phyloP scores from a whole-genome alignment of 371 early-diverging fungal genomes.

The Syncephalis fuscata region DNA sequence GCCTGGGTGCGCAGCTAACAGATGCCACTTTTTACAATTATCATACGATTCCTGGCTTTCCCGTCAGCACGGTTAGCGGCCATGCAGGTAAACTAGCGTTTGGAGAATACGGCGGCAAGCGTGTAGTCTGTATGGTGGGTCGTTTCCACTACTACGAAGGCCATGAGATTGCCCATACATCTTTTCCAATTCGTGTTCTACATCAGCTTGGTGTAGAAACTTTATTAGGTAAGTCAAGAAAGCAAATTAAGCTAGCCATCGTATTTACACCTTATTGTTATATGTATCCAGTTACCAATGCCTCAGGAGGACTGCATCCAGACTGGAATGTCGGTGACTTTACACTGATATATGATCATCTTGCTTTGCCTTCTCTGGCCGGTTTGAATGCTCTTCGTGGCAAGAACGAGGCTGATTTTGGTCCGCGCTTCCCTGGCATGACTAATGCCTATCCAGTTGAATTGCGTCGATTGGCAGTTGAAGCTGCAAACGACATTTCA shows the following conservation, averaged over 20 bases:
- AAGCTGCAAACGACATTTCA: conserved; percentile 33
- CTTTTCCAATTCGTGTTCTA: conserved; percentile 84
- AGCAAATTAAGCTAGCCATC: neutral
- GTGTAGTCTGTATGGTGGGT: conserved; percentile 72
- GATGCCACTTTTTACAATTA: conserved; percentile 37
- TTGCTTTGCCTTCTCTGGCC: conserved; percentile 67
- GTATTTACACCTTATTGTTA: neutral
- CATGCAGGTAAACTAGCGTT: conserved; percentile 87
- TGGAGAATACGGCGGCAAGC: conserved; percentile 60
- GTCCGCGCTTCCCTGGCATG: conserved; percentile 83
- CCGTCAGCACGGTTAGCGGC: conserved; percentile 68
- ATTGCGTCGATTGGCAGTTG: conserved; percentile 48
- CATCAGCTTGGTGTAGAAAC: conserved; percentile 58
- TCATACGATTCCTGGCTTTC: conserved; percentile 74
- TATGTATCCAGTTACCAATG: conserved; percentile 69
- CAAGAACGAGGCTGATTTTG: conserved; percentile 65
- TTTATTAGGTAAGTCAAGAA: conserved; percentile 30
- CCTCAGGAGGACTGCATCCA: conserved; percentile 67
- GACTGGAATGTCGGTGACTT: conserved; percentile 72
- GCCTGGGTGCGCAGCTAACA: conserved; percentile 62
- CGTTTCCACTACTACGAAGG: conserved; percentile 86
- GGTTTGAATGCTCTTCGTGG: conserved; percentile 75
- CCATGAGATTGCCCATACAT: conserved; percentile 50
- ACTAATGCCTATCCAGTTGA: conserved; percentile 80
- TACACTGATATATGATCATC: conserved; percentile 76